Evolutionary conservation across 352 stramenopile species (phyloP), one percentile per base, ranked within the genome.

Genomic region (Hyaloperonospora arabidopsidis): DNA sequence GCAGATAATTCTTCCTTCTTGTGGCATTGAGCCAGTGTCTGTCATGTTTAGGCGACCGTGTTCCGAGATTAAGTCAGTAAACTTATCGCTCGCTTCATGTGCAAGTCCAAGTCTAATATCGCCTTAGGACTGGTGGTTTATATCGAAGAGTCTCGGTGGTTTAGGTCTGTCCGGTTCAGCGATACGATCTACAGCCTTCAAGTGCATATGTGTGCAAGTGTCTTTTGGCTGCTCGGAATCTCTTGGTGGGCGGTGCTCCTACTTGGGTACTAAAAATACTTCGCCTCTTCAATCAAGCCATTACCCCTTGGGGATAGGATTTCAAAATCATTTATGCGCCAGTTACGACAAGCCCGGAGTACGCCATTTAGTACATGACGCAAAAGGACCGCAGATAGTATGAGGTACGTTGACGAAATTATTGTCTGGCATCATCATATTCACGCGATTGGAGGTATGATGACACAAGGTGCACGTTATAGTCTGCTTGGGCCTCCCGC

Each of bases 211-310:
- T 45, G 13, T 45, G 39, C 19, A 45, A 45, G 17, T 1, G 11
- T 15, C 10, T 45, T 28, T 15, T 22, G 39, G 39, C n/a, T 13
- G 39, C 17, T 28, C n/a, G 39, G 2, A 12, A 11, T 28, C 39
- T 14, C 5, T 28, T 14, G 2, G 14, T n/a, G 22, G 7, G 4
- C n/a, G 39, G 4, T 1, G 19, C 17, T 14, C 39, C 39, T 22
- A n/a, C 39, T 15, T 45, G 39, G 39, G 17, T 28, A 18, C n/a
- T 28, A 28, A n/a, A n/a, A 12, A 18, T 28, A 23, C 10, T 45
- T 28, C n/a, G 39, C 10, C 39, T 45, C 5, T 45, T 45, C 17
- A 18, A 45, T 18, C 39, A 45, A 45, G 39, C 17, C n/a, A 45
- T 28, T 28, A n/a, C n/a, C 1, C 39, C 39, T 14, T 28, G 17